phyloP scores from a whole-genome alignment of 805 yeast genomes.

The Myxozyma mucilagina region DNA sequence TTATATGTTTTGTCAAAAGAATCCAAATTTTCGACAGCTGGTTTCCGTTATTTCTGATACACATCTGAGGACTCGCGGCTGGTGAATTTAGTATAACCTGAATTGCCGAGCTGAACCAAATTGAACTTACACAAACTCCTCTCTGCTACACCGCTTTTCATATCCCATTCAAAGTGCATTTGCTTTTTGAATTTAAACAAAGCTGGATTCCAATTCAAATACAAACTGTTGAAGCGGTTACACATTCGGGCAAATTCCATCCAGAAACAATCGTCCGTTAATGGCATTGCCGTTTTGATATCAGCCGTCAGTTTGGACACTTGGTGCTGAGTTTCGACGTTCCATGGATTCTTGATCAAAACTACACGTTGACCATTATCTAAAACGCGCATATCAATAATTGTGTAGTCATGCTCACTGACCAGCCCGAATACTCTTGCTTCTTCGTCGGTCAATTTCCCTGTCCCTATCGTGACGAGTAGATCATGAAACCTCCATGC shows the following conservation, averaged over 20 bases:
- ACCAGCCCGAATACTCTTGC: conserved; percentile 46
- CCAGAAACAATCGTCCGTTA: conserved; percentile 32
- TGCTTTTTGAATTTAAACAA: conserved; percentile 15
- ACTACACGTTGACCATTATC: conserved; percentile 34
- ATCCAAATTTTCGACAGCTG: conserved; percentile 15
- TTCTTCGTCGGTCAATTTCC: conserved; percentile 41
- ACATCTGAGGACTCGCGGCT: conserved; percentile 25
- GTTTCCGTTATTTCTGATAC: conserved; percentile 3
- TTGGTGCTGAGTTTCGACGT: conserved; percentile 4
- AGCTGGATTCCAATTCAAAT: conserved; percentile 65
- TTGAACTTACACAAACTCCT: conserved; percentile 9
- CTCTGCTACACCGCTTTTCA: neutral
- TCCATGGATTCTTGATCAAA: conserved; percentile 52
- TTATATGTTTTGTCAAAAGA: conserved; percentile 17
- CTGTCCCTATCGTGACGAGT: conserved; percentile 70
- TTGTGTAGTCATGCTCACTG: conserved; percentile 70
- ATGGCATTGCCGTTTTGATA: conserved; percentile 6
- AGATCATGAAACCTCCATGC: conserved; percentile 43
- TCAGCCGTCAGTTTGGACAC: neutral
- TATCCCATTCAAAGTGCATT: conserved; percentile 21
- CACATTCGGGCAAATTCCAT: conserved; percentile 40
- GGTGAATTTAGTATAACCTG: neutral
- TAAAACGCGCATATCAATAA: conserved; percentile 45
- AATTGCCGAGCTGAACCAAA: neutral
- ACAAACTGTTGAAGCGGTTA: conserved; percentile 51